Base-by-base conservation (phyloP, 306 rosid species). In the Castanea crenata region DNA sequence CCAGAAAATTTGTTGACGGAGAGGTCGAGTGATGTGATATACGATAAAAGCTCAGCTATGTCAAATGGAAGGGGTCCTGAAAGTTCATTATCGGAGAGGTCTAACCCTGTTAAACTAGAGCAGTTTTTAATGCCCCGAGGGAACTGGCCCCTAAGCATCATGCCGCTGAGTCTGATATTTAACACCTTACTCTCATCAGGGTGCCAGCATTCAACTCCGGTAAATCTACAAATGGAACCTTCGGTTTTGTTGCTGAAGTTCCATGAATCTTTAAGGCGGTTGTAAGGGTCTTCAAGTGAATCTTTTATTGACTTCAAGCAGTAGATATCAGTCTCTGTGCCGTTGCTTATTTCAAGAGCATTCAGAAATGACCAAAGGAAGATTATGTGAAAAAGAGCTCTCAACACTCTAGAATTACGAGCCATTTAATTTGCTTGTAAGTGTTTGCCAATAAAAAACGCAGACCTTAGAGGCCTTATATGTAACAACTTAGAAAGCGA, bases 91-190 rank as follows among this genome's bases (percentile, higher is more conserved):
- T 54, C 67, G 0, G 98, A 93, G 76, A 93, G 89, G 83, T 91
- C 95, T 78, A 93, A 84, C 4, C 90, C 97, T 3, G 93, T 91
- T 1, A 93, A 78, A 80, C 92, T 91, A 0, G 95, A 51, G 82
- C 98, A 91, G 55, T 91, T 88, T 38, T 0, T 4, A 68, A 94
- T 49, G 18, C 69, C 87, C 0, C 19, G 56, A 21, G 97, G 98
- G 81, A 94, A 92, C 61, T 58, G 77, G 27, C 97, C 98, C 83
- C 82, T 86, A 59, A 94, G 97, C 58, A 96, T 96, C 91, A 86
- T 85, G 70, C 84, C 90, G 0, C 90, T 79, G 59, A 94, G 84
- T 62, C 51, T 73, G 58, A 94, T 86, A 64, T 85, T 90, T 41
- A 92, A 59, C 27, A 94, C 97, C 74, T 35, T 87, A 76, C 85